Evolutionary conservation across 2,329 filamentous ascomycete genomes (phyloP).

Genomic region (Diplodia sapinea): DNA sequence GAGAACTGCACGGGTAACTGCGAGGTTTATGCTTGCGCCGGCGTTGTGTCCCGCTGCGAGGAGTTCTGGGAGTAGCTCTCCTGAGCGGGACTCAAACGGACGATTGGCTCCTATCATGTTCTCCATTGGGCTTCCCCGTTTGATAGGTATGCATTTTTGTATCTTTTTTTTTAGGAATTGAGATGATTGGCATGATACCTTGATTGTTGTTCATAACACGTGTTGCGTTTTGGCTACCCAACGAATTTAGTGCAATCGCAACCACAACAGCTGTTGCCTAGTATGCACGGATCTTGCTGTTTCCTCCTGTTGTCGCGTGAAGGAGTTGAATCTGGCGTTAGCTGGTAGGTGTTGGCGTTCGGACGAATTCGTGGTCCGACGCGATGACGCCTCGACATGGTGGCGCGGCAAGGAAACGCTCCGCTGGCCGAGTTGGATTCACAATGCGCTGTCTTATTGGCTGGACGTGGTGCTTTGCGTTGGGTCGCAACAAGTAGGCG

Average conservation of each 20-base stretch:
- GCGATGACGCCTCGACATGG: neutral
- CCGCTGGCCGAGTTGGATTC: neutral
- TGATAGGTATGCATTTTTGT: neutral
- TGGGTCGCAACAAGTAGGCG: neutral
- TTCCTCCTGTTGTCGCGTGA: too few species aligned
- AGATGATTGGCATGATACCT: too few species aligned
- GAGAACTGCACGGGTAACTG: constrained; percentile 20
- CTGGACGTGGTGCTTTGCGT: neutral
- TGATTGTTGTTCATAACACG: too few species aligned
- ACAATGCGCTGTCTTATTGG: neutral
- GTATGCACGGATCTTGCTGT: too few species aligned
- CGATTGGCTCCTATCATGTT: neutral
- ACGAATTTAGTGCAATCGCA: too few species aligned
- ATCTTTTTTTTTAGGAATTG: too few species aligned
- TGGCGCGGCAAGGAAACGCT: neutral
- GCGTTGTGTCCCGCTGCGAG: neutral
- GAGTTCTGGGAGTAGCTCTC: constrained; percentile 3
- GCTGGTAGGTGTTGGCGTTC: neutral
- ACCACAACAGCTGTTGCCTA: too few species aligned
- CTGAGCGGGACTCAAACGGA: neutral
- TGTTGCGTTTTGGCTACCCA: too few species aligned
- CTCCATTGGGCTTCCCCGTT: neutral
- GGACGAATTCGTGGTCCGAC: neutral
- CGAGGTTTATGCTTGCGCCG: constrained; percentile 1
- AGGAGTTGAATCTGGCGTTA: too few species aligned